Base-by-base conservation (phyloP, 2,329 filamentous ascomycete genomes). In the Calonectria henricotiae region DNA sequence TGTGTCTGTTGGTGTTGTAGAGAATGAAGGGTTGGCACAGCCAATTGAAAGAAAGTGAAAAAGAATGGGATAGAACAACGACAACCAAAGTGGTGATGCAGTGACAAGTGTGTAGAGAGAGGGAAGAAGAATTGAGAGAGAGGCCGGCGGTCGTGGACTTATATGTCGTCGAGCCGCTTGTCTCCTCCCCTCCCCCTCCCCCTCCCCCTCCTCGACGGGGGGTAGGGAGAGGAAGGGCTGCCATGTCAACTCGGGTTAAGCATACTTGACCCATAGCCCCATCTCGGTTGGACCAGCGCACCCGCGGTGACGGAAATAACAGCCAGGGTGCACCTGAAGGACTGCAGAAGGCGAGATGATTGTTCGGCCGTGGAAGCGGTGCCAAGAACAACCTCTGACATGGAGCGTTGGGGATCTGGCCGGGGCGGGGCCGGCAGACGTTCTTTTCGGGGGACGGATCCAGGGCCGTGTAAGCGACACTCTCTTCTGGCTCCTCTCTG, bases 11-110 rank as follows among this genome's bases (percentile, higher is more conserved):
- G 9, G 47, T 20, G 20, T 20, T 20, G 60, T 37, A 76, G 76
- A 74, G 76, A 77, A 77, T 78, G 76, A 75, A 77, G 32, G 46
- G 62, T 75, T 77, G 76, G 76, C 76, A 77, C 76, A 78, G 76
- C 76, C 76, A 77, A 74, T 71, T 70, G 73, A 77, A 78, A 78
- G 75, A 76, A 77, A 76, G 70, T 73, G 70, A 75, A 77, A 77
- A 30, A 71, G 54, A 66, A 60, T 66, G 62, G 69, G 74, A 71
- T 70, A 54, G 65, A 75, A 75, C 70, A 75, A 75, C 70, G 70
- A 71, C 39, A 60, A 63, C 37, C 46, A 69, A 76, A 30, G 49
- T 71, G 70, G 49, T 71, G 70, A 46, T 75, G 71, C 68, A 73
- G 74, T 67, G 74, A 77, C 73, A 75, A 77, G 74, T 73, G 76